These are phyloP conservation scores for Diaporthe longicolla DNA, from an alignment of 2,329 filamentous ascomycete species.

Conservation along the genomic window DNA sequence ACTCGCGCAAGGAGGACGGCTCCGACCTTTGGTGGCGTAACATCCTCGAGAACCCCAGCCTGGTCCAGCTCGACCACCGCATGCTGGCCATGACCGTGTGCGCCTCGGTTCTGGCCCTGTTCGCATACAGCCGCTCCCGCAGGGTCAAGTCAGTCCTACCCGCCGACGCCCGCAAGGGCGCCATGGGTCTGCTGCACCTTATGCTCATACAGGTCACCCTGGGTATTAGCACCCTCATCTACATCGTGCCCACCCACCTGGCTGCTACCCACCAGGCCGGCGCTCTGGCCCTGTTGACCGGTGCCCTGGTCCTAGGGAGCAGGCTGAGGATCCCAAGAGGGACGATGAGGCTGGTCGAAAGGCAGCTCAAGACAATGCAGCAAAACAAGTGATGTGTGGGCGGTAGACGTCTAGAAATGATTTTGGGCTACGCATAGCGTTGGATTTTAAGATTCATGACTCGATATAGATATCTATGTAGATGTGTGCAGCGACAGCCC, in stretches of 20 bases:
- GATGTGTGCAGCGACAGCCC: background rate
- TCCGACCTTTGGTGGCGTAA: slow-evolving; percentile 97
- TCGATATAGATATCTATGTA: background rate
- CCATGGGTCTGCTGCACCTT: slow-evolving; percentile 86
- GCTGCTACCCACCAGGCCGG: slow-evolving; percentile 95
- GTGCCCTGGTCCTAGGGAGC: slow-evolving; percentile 83
- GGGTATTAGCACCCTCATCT: slow-evolving; percentile 91
- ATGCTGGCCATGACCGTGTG: slow-evolving; percentile 93
- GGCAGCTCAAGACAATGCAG: slow-evolving; percentile 53
- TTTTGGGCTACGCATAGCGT: slow-evolving; percentile 31
- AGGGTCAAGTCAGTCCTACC: slow-evolving; percentile 72
- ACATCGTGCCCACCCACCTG: slow-evolving; percentile 90
- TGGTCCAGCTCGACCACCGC: slow-evolving; percentile 96
- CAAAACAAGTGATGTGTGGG: slow-evolving; percentile 4
- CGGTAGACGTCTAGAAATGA: background rate
- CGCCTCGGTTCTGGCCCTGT: slow-evolving; percentile 82
- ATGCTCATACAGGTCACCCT: slow-evolving; percentile 85
- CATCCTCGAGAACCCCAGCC: slow-evolving; percentile 94
- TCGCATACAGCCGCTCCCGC: slow-evolving; percentile 82
- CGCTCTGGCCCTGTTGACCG: slow-evolving; percentile 85
- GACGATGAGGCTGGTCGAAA: slow-evolving; percentile 72
- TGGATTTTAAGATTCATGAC: slow-evolving; percentile 37
- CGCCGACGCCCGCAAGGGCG: slow-evolving; percentile 74
- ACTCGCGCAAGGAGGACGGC: slow-evolving; percentile 82
- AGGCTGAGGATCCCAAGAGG: slow-evolving; percentile 80